A percentile compares a stretch with the other conserved stretches of the same genome.
These are phyloP conservation scores for Dalbergia cochinchinensis DNA, from an alignment of 306 rosid genomes.

Conservation along the genomic window DNA sequence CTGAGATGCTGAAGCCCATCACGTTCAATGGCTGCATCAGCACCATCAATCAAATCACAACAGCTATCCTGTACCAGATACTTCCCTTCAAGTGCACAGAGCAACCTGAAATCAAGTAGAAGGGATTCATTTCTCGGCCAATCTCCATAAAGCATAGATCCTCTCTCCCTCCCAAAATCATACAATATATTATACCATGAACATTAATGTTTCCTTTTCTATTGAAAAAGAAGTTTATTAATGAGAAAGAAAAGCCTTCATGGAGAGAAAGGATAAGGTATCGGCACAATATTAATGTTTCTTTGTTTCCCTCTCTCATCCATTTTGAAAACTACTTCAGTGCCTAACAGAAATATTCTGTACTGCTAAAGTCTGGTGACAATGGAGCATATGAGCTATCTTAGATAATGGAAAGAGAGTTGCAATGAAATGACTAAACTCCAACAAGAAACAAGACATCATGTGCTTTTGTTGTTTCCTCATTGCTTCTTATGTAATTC, in stretches of 20 bases:
- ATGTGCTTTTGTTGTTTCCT: too few relatives aligned
- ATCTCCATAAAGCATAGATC: constrained; percentile 23
- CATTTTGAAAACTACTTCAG: constrained; percentile 25
- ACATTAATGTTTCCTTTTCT: neutral
- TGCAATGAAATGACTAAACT: too few relatives aligned
- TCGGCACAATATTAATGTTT: neutral
- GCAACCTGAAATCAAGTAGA: constrained; percentile 70
- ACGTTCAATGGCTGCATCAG: constrained; percentile 44
- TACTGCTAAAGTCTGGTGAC: neutral
- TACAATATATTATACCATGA: constrained; percentile 2
- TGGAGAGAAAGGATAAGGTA: too few relatives aligned
- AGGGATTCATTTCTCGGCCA: constrained; percentile 29
- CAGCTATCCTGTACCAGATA: constrained; percentile 70
- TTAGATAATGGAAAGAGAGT: too few relatives aligned
- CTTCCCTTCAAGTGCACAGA: constrained; percentile 88
- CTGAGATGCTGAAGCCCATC: constrained; percentile 60
- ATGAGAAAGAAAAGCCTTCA: too few relatives aligned
- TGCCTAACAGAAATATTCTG: constrained; percentile 1
- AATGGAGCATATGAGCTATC: neutral
- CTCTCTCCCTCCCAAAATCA: constrained; percentile 13
- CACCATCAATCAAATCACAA: constrained; percentile 62
- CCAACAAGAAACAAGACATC: too few relatives aligned
- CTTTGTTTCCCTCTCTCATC: constrained; percentile 6
- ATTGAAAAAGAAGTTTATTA: too few relatives aligned
- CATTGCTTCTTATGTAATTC: too few relatives aligned